A percentile compares a stretch with the other conserved stretches of the same genome.
These are phyloP conservation scores for Quercus wislizeni DNA, from an alignment of 306 rosid genomes.

Conservation along the genomic window DNA sequence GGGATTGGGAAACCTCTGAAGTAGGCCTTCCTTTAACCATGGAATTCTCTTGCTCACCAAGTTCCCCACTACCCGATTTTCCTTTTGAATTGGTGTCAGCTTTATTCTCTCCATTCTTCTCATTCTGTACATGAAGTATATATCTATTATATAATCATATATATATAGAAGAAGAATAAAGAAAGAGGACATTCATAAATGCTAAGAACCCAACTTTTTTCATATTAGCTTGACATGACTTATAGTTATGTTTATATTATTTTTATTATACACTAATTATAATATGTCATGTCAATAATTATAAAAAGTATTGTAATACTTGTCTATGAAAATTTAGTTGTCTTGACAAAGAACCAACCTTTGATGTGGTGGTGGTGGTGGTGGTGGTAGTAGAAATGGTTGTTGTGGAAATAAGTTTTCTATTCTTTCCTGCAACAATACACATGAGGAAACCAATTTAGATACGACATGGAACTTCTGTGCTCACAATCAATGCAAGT, in stretches of 20 bases:
- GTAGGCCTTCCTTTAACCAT: conserved; percentile 8
- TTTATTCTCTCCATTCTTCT: conserved; percentile 14
- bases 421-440: conserved; percentile 48
- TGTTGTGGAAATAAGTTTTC: conserved; percentile 35
- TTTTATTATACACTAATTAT: no score
- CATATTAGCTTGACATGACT: no score
- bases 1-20: background rate
- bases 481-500: background rate
- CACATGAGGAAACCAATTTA: conserved; percentile 20
- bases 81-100: conserved; percentile 9
- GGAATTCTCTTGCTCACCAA: conserved; percentile 2
- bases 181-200: background rate
- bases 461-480: background rate
- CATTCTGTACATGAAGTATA: conserved; percentile 23
- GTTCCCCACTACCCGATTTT: conserved; percentile 4
- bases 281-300: no score
- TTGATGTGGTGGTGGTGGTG: conserved; percentile 25
- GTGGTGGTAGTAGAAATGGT: conserved; percentile 28
- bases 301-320: no score
- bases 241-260: no score
- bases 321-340: background rate
- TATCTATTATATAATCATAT: background rate
- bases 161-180: background rate
- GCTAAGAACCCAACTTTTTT: background rate
- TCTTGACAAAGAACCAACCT: conserved; percentile 29